These are phyloP conservation scores for Otatea glauca DNA, from an alignment of 176 grass and related monocot genomes.

Conservation along the genomic window DNA sequence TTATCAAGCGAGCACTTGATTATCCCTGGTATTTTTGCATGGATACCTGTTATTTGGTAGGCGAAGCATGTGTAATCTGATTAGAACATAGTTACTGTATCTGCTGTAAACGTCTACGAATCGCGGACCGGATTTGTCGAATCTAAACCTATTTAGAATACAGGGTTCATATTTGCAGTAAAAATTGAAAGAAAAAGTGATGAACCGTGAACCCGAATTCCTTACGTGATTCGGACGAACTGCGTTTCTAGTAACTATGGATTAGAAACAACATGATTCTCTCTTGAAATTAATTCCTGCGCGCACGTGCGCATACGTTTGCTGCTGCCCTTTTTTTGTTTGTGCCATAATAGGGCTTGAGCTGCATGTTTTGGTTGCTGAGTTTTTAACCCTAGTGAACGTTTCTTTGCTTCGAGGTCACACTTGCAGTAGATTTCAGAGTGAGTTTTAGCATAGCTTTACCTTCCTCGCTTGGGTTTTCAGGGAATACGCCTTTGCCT, in stretches of 20 bases:
- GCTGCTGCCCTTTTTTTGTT: background rate
- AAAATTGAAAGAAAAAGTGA: no score
- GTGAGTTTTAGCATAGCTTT: slow-evolving; percentile 39
- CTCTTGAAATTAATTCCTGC: background rate
- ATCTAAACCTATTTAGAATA: no score
- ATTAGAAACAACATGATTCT: background rate
- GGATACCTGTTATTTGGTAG: background rate
- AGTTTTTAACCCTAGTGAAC: slow-evolving; percentile 25
- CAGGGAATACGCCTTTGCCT: slow-evolving; percentile 38
- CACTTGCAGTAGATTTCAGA: slow-evolving; percentile 48
- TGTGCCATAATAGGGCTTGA: background rate
- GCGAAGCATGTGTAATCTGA: background rate
- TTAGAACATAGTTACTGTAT: background rate
- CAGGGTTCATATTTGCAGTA: no score
- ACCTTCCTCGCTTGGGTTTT: slow-evolving; percentile 52
- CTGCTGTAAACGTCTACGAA: no score
- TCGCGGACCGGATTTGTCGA: no score
- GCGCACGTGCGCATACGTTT: background rate
- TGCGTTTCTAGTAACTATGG: no score
- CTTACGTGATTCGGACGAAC: no score
- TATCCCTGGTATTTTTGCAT: slow-evolving; percentile 1
- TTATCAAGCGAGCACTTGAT: background rate
- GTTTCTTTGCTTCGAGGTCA: slow-evolving; percentile 56
- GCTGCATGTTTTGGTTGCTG: slow-evolving; percentile 14
- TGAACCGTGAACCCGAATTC: no score